A percentile compares a stretch with the other conserved stretches of the same genome.
Conservation (phyloP, 495 filamentous ascomycete genomes). For the Penicillium angulare region DNA sequence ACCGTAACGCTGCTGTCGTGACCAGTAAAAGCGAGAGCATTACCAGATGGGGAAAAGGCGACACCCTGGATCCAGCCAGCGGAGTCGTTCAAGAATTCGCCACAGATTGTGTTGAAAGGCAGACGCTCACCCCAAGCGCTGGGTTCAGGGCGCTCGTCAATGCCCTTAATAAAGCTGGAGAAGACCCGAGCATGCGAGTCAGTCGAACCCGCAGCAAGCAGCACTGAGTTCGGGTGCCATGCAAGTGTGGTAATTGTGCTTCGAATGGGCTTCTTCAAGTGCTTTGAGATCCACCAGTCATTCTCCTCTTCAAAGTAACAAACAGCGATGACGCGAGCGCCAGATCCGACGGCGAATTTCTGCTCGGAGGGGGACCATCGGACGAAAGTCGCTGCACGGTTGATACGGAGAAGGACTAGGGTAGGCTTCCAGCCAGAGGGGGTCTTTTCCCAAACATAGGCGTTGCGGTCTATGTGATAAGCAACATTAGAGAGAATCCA, state of each 20-base stretch:
- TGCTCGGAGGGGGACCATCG: conserved; percentile 95
- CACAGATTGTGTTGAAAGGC: conserved; percentile 97
- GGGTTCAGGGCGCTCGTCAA: conserved; percentile 83
- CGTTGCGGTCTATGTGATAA: conserved; percentile 79
- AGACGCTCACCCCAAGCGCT: conserved; percentile 91
- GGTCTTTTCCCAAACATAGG: conserved; percentile 94
- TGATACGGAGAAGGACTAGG: conserved; percentile 93
- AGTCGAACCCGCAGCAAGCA: conserved; percentile 89
- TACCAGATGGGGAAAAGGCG: conserved; percentile 85
- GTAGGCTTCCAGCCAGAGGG: conserved; percentile 93
- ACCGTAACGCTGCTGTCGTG: conserved; percentile 96
- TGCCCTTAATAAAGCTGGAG: conserved; percentile 92
- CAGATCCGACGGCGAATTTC: conserved; percentile 96
- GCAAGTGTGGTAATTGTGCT: conserved; percentile 90
- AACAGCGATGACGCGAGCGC: conserved; percentile 91
- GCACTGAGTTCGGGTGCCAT: conserved; percentile 96
- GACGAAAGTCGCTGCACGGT: conserved; percentile 93
- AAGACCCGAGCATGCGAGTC: conserved; percentile 98
- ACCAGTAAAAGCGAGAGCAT: conserved; percentile 85
- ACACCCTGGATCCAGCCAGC: conserved; percentile 95
- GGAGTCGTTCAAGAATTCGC: conserved; percentile 91
- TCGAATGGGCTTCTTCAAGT: conserved; percentile 96
- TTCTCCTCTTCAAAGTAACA: conserved; percentile 99
- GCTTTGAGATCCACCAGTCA: conserved; percentile 99
- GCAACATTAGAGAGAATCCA: too few species aligned